phyloP scores from a whole-genome alignment of 139 green algal species.

The Haematococcus sp. region DNA sequence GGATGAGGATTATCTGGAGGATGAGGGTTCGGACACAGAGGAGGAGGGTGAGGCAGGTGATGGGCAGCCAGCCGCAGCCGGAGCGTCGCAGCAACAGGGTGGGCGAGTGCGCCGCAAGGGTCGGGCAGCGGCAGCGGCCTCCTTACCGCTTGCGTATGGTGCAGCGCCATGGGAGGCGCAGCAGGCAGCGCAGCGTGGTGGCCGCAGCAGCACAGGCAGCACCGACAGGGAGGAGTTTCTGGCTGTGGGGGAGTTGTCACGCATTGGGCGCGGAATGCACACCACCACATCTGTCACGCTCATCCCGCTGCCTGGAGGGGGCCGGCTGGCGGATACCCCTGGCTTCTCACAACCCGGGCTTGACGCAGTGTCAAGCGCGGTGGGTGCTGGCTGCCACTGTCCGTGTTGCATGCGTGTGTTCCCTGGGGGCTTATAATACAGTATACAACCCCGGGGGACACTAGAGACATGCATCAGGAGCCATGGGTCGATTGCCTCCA shows the following conservation, averaged over 20 bases:
- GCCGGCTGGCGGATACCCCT: slow-evolving; percentile 89
- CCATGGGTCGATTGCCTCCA: too few relatives aligned
- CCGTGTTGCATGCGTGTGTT: too few relatives aligned
- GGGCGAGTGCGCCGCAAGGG: too few relatives aligned
- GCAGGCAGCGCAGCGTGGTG: too few relatives aligned
- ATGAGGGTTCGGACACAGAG: not conserved
- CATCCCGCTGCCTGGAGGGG: slow-evolving; percentile 69
- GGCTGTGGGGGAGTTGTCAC: slow-evolving; percentile 70
- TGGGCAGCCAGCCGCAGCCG: slow-evolving; percentile 3
- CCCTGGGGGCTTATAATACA: too few relatives aligned
- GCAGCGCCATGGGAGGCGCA: too few relatives aligned
- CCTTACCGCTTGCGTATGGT: too few relatives aligned
- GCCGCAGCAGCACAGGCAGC: not conserved
- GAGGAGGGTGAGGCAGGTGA: not conserved
- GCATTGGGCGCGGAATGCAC: slow-evolving; percentile 83
- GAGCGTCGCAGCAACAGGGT: too few relatives aligned
- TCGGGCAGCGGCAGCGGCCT: too few relatives aligned
- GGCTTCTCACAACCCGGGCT: slow-evolving; percentile 85
- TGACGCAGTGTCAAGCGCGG: slow-evolving; percentile 21
- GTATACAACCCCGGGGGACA: too few relatives aligned
- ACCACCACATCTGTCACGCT: slow-evolving; percentile 88
- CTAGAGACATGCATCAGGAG: too few relatives aligned
- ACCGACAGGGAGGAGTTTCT: slow-evolving; percentile 30
- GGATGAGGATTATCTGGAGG: not conserved
- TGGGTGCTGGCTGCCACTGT: too few relatives aligned